Evolutionary conservation across 352 stramenopile genomes (phyloP).

Genomic region (Thraustotheca clavata): DNA sequence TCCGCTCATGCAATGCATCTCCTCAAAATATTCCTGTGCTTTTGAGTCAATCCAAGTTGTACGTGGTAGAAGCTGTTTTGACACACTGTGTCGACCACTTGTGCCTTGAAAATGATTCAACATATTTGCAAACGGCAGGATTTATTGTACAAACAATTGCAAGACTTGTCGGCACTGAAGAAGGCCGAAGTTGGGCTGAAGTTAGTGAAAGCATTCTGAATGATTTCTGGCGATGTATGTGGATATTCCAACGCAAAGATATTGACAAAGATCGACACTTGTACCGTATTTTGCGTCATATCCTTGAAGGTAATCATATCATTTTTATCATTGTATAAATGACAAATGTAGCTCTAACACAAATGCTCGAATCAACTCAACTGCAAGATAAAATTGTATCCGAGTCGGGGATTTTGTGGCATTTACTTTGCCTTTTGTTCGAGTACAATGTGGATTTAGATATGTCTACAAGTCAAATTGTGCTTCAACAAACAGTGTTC

Average conservation of each 20-base stretch:
- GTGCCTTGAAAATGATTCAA: constrained; percentile 29
- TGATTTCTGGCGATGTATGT: constrained; percentile 65
- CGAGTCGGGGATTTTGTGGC: constrained; percentile 48
- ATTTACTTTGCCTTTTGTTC: constrained; percentile 58
- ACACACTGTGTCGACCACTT: constrained; percentile 61
- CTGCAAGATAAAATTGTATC: constrained; percentile 51
- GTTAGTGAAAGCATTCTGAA: constrained; percentile 48
- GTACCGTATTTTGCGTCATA: constrained; percentile 60
- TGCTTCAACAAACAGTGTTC: constrained; percentile 29
- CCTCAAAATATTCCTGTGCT: constrained; percentile 52
- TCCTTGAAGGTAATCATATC: constrained; percentile 49
- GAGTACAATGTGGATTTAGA: constrained; percentile 58
- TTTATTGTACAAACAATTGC: constrained; percentile 68
- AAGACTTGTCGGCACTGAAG: constrained; percentile 42
- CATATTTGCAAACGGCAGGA: constrained; percentile 37
- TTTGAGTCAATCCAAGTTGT: constrained; percentile 37
- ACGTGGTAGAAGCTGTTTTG: constrained; percentile 51
- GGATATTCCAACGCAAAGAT: constrained; percentile 42
- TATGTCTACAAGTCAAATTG: constrained; percentile 33
- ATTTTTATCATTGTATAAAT: too few relatives aligned
- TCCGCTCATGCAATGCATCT: constrained; percentile 49
- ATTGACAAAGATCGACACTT: constrained; percentile 34
- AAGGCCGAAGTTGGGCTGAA: constrained; percentile 51
- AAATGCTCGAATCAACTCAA: constrained; percentile 40
- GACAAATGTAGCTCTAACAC: neutral